A percentile compares a stretch with the other conserved stretches of the same genome.
phyloP scores from a whole-genome alignment of 176 grass and related monocot genomes.

The Lolium rigidum region DNA sequence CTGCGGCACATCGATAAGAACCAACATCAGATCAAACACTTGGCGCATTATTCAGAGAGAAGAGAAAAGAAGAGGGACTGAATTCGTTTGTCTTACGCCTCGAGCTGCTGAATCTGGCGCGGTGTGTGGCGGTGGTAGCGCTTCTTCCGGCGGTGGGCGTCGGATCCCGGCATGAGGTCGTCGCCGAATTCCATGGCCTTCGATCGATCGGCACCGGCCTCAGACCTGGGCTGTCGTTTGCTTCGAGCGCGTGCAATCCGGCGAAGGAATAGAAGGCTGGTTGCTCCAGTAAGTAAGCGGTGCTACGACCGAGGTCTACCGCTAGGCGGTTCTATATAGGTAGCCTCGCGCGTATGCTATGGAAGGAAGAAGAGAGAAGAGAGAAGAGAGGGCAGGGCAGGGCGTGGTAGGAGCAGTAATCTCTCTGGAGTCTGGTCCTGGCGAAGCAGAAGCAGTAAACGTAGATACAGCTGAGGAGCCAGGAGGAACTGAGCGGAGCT shows the following conservation, averaged over 20 bases:
- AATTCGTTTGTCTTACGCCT: slow-evolving; percentile 59
- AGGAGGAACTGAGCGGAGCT: neutral
- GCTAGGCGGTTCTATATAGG: slow-evolving; percentile 35
- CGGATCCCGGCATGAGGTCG: slow-evolving; percentile 48
- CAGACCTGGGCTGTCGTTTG: slow-evolving; percentile 1
- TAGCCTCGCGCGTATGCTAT: neutral
- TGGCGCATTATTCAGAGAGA: neutral
- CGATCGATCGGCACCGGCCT: neutral
- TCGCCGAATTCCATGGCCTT: slow-evolving; percentile 85
- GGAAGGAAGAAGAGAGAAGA: neutral
- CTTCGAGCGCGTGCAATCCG: slow-evolving; percentile 25
- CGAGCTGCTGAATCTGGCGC: slow-evolving; percentile 94
- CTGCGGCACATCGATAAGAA: neutral
- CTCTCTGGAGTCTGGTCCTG: slow-evolving; percentile 34
- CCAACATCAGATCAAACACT: neutral
- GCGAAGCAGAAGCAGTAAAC: slow-evolving; percentile 39
- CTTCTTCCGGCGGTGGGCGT: slow-evolving; percentile 78
- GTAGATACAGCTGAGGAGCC: slow-evolving; percentile 31
- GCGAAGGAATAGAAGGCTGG: neutral
- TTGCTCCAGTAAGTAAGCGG: too few relatives aligned
- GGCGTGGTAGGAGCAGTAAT: slow-evolving; percentile 23
- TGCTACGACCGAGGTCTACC: slow-evolving; percentile 1
- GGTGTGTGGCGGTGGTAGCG: slow-evolving; percentile 96
- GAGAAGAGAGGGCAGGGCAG: neutral
- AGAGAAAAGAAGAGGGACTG: neutral